Conservation (phyloP, 371 early-diverging fungal genomes). For the Funneliformis caledonium region DNA sequence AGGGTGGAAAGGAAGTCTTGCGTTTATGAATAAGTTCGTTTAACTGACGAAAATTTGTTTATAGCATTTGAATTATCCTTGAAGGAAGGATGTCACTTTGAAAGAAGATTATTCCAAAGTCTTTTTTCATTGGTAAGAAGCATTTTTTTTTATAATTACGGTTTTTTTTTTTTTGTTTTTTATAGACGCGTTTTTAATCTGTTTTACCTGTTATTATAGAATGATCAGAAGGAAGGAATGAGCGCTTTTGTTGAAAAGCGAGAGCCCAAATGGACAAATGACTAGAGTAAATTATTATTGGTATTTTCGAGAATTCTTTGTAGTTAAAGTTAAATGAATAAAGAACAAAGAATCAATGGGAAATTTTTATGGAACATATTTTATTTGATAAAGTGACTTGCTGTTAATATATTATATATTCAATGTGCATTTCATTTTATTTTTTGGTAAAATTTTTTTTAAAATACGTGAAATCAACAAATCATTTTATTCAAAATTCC, state of each 20-base stretch:
- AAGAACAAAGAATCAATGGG: too few relatives aligned
- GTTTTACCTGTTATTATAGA: constrained; percentile 47
- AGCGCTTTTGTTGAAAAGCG: constrained; percentile 96
- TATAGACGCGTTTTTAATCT: background rate
- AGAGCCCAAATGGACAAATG: constrained; percentile 84
- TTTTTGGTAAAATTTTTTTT: too few relatives aligned
- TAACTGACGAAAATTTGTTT: background rate
- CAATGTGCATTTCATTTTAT: too few relatives aligned
- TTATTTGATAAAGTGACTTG: too few relatives aligned
- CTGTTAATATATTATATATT: too few relatives aligned
- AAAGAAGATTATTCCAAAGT: constrained; percentile 93
- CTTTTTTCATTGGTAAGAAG: constrained; percentile 85
- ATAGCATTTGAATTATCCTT: constrained; percentile 89
- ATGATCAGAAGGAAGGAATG: constrained; percentile 98
- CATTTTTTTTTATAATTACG: background rate
- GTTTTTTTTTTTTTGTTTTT: background rate
- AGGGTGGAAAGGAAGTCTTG: background rate
- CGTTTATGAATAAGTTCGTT: too few relatives aligned
- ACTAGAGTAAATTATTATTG: constrained; percentile 52
- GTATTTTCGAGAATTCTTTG: too few relatives aligned
- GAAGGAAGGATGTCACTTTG: constrained; percentile 86
- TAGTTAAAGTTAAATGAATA: too few relatives aligned
- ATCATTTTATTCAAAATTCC: too few relatives aligned
- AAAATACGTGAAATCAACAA: too few relatives aligned
- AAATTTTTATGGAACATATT: too few relatives aligned